Base-by-base conservation (phyloP, 805 yeast genomes). In the Kodamaea nitidulidarum region DNA sequence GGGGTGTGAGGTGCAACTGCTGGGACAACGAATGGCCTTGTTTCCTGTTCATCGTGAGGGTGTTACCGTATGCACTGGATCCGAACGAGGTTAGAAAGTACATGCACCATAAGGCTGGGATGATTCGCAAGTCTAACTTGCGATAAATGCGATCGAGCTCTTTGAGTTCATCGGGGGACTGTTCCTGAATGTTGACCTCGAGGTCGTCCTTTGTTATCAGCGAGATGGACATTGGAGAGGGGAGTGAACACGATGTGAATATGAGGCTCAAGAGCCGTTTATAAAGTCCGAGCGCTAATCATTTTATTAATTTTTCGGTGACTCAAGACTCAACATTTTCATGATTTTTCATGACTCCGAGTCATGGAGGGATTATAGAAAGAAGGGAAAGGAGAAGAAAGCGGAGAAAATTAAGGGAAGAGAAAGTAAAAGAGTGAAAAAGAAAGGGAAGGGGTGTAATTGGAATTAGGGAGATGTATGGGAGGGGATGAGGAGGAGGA, bases 41-140 rank as follows among this genome's bases (percentile, higher is more conserved):
- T 17, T 65, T 72, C 22, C 56, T 51, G 61, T 86, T 86, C 95
- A 86, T 86, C 6, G 95, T 86, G 43, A 86, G 67, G 0, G 95
- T 74, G 45, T 79, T 75, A 45, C 95, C 95, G 51, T 83, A 87
- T 12, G 85, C 84, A 21, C 78, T 77, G 3, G 80, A 70, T 1
- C 93, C 95, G 56, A 83, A 85, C 1, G 95, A 84, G 1, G 88
- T 78, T 38, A 87, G 63, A 52, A 86, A 86, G 56, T 86, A 86
- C 35, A 86, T 61, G 32, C 77, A 65, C 95, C 95, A 86, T 41
- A 86, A 64, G 0, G 91, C 88, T 3, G 95, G 95, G 42, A 86
- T 81, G 51, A 85, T 84, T 38, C 95, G 69, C 33, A 56, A 54
- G 54, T 85, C 95, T 16, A 85, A 64, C 50, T 75, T 77, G 36